Evolutionary conservation across 805 yeast species (phyloP).

Genomic region (Nakazawaea sp.): DNA sequence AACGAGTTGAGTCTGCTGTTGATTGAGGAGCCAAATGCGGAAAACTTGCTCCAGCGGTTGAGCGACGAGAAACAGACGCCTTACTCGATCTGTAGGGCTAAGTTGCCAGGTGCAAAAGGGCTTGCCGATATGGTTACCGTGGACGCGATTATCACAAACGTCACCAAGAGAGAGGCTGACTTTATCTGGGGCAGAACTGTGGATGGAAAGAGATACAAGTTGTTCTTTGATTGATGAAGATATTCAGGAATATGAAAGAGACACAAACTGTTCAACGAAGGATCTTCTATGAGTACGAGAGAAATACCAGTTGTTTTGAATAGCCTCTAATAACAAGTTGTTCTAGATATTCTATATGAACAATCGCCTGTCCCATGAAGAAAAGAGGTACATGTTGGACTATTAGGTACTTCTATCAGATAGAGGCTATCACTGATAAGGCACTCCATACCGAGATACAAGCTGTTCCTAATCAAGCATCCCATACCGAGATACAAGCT

Average conservation of each 20-base stretch:
- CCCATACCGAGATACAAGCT: too few relatives aligned
- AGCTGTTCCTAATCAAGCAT: too few relatives aligned
- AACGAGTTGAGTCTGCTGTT: conserved; percentile 11
- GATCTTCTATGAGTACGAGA: too few relatives aligned
- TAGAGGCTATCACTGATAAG: too few relatives aligned
- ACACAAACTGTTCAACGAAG: too few relatives aligned
- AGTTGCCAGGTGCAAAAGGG: conserved; percentile 13
- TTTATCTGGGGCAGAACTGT: conserved; percentile 11
- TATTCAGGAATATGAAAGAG: background rate
- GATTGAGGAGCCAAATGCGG: conserved; percentile 12
- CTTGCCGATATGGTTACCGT: conserved; percentile 11
- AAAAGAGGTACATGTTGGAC: too few relatives aligned
- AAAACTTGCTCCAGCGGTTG: conserved; percentile 15
- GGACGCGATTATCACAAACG: conserved; percentile 11
- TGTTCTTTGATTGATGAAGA: conserved; percentile 9
- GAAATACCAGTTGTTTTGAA: too few relatives aligned
- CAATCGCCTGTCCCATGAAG: too few relatives aligned
- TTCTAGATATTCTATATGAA: too few relatives aligned
- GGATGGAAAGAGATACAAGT: conserved; percentile 8
- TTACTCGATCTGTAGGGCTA: conserved; percentile 16
- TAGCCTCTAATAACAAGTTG: too few relatives aligned
- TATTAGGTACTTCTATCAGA: too few relatives aligned
- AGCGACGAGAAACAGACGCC: conserved; percentile 15
- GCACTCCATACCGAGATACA: too few relatives aligned
- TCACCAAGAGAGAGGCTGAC: conserved; percentile 7